Evolutionary conservation across 495 filamentous ascomycete species (phyloP).

Genomic region (Neurospora sp.): DNA sequence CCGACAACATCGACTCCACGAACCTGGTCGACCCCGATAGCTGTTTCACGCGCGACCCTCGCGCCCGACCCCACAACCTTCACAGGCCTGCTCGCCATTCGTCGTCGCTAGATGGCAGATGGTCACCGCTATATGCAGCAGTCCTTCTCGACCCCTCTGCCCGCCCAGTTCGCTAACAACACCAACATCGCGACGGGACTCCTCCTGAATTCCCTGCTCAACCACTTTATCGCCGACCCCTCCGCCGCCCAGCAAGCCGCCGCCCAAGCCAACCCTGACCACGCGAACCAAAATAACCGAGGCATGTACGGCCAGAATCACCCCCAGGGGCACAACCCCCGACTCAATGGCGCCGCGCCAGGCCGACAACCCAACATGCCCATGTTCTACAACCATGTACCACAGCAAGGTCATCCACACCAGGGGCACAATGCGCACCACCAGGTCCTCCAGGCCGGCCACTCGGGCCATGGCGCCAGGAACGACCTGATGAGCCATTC

Average conservation of each 20-base stretch:
- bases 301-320: slow-evolving; percentile 76
- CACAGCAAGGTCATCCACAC: slow-evolving; percentile 54
- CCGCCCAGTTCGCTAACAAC: slow-evolving; percentile 16
- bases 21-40: slow-evolving; percentile 3
- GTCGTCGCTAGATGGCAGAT: slow-evolving; percentile 64
- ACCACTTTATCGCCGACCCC: slow-evolving; percentile 16
- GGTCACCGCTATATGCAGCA: slow-evolving; percentile 65
- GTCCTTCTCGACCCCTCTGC: slow-evolving; percentile 28
- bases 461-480: slow-evolving; percentile 47
- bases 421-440: slow-evolving; percentile 69
- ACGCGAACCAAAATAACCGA: slow-evolving; percentile 55
- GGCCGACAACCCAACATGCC: slow-evolving; percentile 35
- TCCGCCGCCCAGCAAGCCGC: slow-evolving; percentile 15
- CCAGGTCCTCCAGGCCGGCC: slow-evolving; percentile 61
- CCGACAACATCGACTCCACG: slow-evolving; percentile 4
- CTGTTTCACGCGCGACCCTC: slow-evolving; percentile 4
- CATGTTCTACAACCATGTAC: slow-evolving; percentile 63
- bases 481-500: slow-evolving; percentile 57
- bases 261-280: slow-evolving; percentile 53
- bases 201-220: slow-evolving; percentile 22
- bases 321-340: slow-evolving; percentile 70
- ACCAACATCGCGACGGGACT: slow-evolving; percentile 14
- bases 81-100: slow-evolving; percentile 2
- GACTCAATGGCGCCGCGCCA: slow-evolving; percentile 43
- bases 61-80: slow-evolving; percentile 3